Base-by-base conservation (phyloP, 495 filamentous ascomycete species). In the Penicillium taxi region DNA sequence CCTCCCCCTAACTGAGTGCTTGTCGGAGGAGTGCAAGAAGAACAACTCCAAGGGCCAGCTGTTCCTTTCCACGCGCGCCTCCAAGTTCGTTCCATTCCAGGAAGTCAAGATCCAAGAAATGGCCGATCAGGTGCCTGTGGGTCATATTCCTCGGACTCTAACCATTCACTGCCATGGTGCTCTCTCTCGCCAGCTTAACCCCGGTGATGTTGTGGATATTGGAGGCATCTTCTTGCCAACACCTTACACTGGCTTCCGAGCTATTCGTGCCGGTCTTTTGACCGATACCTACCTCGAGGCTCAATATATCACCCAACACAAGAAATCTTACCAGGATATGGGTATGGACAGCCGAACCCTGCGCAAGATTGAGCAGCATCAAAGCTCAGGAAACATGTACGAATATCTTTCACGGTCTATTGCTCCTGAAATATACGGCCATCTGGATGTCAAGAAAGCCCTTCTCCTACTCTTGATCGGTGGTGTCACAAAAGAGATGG, bases 51-150 rank as follows among this genome's bases (percentile, higher is more conserved):
- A 88, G 56, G 91, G 91, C 20, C 87, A 96, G 53, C 73, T 98
- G 23, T 87, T 91, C 61, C 78, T 89, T 26, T 94, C 88, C 0
- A 94, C 90, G 1, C 75, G 91, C 43, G 91, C 93, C 0, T 96
- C 89, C 20, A 96, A 96, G 55, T 98, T 96, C 55, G 63, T 94
- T 50, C 86, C 91, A 3, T 98, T 96, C 74, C 91, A 98, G 61
- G 91, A 98, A 61, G 81, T 96, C 53, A 96, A 96, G 66, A 86
- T 98, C 47, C 93, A 98, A 65, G 91, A 98, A 61, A 83, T 96
- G 74, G 89, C 91, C 18, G 91, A 96, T 48, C 91, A 98, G 56
- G 91, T 98, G 1, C 91, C 91, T 6, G 90, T 98, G 41, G 91
- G 91, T 18, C 91, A 98, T 56, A 96, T 98, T 42, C 91, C 91